These are phyloP conservation scores for Leucocoprinus sp. DNA, from an alignment of 768 basidiomycete species.

Conservation along the genomic window DNA sequence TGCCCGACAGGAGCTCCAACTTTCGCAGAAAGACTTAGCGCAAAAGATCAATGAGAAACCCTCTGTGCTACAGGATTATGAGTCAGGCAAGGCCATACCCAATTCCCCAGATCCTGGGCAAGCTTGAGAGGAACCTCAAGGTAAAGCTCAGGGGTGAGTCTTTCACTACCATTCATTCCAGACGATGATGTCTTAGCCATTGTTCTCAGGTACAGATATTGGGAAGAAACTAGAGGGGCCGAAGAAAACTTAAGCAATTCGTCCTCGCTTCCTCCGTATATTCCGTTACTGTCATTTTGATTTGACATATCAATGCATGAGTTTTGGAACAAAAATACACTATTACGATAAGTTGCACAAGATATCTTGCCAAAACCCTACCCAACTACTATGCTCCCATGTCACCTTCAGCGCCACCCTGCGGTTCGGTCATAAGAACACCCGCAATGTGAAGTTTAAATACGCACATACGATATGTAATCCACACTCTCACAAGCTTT, in stretches of 20 bases:
- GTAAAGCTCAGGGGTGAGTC: constrained; percentile 83
- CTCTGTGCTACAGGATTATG: constrained; percentile 81
- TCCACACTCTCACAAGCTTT: constrained; percentile 93
- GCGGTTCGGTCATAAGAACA: not conserved
- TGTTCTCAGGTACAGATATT: constrained; percentile 57
- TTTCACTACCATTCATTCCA: not conserved
- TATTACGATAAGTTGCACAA: constrained; percentile 1
- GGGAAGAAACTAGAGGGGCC: constrained; percentile 78
- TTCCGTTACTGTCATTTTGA: not conserved
- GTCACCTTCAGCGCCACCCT: constrained; percentile 13
- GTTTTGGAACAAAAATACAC: constrained; percentile 2
- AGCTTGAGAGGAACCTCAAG: constrained; percentile 79
- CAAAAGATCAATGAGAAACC: constrained; percentile 93
- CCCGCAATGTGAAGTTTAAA: not conserved
- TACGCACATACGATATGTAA: constrained; percentile 80
- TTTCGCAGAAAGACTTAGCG: constrained; percentile 90
- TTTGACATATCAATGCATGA: constrained; percentile 3
- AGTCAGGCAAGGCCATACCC: constrained; percentile 80
- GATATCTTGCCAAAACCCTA: not conserved
- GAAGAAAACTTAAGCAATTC: constrained; percentile 42
- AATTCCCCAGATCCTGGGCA: constrained; percentile 78
- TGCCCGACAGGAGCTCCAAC: constrained; percentile 66
- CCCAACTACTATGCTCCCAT: constrained; percentile 1
- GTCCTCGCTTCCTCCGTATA: constrained; percentile 5
- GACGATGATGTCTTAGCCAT: too few relatives aligned